Evolutionary conservation across 2,329 filamentous ascomycete species (phyloP), one percentile per base, ranked within the genome.

Genomic region (Beauveria australis): DNA sequence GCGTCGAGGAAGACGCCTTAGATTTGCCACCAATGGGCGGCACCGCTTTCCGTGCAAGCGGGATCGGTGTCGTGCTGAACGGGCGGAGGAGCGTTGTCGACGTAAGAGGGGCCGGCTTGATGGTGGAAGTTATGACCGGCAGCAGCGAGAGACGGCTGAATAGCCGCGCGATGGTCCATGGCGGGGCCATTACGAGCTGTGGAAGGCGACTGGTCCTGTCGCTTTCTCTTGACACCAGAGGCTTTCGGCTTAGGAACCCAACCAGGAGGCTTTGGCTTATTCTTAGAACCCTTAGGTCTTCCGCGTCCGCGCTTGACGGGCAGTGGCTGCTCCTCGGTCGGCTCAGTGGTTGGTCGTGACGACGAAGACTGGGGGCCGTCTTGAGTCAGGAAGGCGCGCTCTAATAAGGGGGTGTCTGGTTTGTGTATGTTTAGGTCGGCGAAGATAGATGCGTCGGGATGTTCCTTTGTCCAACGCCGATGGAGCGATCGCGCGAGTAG

Each of bases 41-140:
- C 19, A 37, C 24, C 24, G 69, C 60, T 16, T 68, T 62, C 58
- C 72, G 70, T n/a, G 71, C 72, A 49, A 71, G 68, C 54, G 67
- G 49, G 2, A 66, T 44, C 3, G 72, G 56, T 22, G 73, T 74
- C 41, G 72, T 71, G 5, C 72, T 72, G 63, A 73, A 71, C 2
- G 33, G 5, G 33, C 33, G 33, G 14, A 16, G 33, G 12, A 16
- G 33, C 14, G 33, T 37, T 37, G 33, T 37, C 33, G 33, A 16
- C 14, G 33, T 14, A 5, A 16, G 14, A 37, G 33, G 10, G 33
- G 14, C 12, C 30, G 30, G 14, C 7, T 30, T 30, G 66, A 64
- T 44, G 64, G 12, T 63, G 24, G 60, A 16, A 19, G 44, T 14
- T 3, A 18, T 44, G 0, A 58, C 24, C 33, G 14, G 59, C 56